A percentile compares a stretch with the other conserved stretches of the same genome.
These are phyloP conservation scores for Polysphondylium violaceum DNA, from an alignment of 78 protist genomes.

Conservation along the genomic window DNA sequence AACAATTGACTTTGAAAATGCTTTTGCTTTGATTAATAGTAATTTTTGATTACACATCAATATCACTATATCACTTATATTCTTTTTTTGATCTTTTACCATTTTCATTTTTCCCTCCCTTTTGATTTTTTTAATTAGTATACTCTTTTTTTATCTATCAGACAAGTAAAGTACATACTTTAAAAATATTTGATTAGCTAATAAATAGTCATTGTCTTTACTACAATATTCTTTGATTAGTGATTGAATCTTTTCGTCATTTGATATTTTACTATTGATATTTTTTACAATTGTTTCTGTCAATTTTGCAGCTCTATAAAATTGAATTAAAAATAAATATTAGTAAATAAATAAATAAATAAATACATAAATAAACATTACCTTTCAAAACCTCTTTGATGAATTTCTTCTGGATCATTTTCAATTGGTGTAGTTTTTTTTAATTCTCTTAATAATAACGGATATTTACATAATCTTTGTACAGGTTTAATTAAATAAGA, in stretches of 20 bases:
- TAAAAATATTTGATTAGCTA: conserved; percentile 3
- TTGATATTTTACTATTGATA: conserved; percentile 51
- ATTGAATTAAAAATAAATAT: no score
- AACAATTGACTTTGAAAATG: conserved; percentile 9
- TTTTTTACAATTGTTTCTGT: conserved; percentile 61
- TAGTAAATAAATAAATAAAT: no score
- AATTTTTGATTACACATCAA: background rate
- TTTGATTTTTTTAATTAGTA: background rate
- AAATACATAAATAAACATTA: no score
- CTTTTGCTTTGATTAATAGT: background rate
- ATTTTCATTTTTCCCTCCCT: conserved; percentile 17
- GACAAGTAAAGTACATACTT: background rate
- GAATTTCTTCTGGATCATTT: conserved; percentile 18
- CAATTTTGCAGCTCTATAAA: conserved; percentile 35
- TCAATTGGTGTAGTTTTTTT: conserved; percentile 70
- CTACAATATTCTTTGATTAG: conserved; percentile 13
- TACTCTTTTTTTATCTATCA: background rate
- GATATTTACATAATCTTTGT: conserved; percentile 76
- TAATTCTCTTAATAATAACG: conserved; percentile 51
- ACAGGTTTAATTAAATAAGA: conserved; percentile 67
- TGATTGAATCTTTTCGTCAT: conserved; percentile 45
- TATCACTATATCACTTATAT: background rate
- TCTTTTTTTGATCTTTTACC: background rate
- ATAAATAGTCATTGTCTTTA: conserved; percentile 33
- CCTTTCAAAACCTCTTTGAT: conserved; percentile 34